These are phyloP conservation scores for Hemileia vastatrix DNA, from an alignment of 1,284 basidiomycete genomes.

Conservation along the genomic window DNA sequence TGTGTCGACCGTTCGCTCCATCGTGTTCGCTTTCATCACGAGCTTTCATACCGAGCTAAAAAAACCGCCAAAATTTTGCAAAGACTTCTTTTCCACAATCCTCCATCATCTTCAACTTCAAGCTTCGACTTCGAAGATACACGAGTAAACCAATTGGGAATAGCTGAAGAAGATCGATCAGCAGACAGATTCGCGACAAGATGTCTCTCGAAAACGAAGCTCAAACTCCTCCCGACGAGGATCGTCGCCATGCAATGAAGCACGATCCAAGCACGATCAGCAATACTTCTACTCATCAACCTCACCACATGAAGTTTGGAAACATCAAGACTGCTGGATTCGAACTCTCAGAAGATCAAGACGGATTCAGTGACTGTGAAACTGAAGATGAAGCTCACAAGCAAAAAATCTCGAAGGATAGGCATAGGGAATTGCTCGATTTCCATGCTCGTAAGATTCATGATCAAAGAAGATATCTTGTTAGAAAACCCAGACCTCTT, in stretches of 20 bases:
- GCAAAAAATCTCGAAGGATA: constrained; percentile 17
- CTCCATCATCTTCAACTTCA: too few species aligned
- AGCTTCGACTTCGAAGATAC: too few species aligned
- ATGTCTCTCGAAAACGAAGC: too few species aligned
- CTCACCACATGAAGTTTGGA: constrained; percentile 35
- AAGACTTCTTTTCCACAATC: too few species aligned
- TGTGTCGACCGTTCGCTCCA: too few species aligned
- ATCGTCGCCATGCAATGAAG: neutral
- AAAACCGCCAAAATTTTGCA: too few species aligned
- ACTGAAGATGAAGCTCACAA: neutral
- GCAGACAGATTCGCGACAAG: too few species aligned
- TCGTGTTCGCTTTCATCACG: too few species aligned
- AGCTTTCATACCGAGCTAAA: too few species aligned
- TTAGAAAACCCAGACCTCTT: constrained; percentile 32
- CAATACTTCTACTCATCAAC: neutral
- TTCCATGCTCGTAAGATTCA: constrained; percentile 29
- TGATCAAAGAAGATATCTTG: constrained; percentile 30
- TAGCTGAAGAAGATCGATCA: too few species aligned
- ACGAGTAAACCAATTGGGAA: too few species aligned
- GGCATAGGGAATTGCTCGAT: constrained; percentile 20
- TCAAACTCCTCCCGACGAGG: too few species aligned
- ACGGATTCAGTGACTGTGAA: constrained; percentile 12
- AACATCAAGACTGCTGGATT: constrained; percentile 28
- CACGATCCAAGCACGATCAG: neutral
- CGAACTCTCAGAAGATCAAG: constrained; percentile 26